Percentiles rank a stretch among this genome's conserved stretches.
Evolutionary conservation across 2,329 filamentous ascomycete genomes (phyloP).

Genomic region (Penicillium sp.): DNA sequence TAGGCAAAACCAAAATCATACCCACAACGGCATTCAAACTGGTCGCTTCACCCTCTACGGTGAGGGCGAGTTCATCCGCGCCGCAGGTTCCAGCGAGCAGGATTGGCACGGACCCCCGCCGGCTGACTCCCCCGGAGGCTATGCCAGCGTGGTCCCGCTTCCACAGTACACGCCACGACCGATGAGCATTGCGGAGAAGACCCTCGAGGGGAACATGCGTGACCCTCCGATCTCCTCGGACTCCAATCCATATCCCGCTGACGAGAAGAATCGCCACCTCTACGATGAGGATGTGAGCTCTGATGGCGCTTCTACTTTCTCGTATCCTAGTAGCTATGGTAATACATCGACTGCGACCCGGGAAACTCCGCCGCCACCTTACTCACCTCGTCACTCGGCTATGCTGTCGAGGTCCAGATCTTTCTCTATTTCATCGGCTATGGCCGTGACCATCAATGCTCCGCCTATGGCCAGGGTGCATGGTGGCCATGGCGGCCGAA

Average conservation of each 20-base stretch:
- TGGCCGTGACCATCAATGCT: constrained; percentile 24
- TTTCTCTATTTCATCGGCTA: constrained; percentile 33
- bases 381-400: constrained; percentile 34
- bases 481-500: constrained; percentile 32
- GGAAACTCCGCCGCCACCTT: constrained; percentile 45
- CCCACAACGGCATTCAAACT: constrained; percentile 19
- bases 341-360: constrained; percentile 47
- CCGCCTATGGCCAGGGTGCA: constrained; percentile 28
- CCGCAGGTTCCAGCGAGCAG: constrained; percentile 3
- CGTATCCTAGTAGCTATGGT: constrained; percentile 45
- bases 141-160: constrained; percentile 35
- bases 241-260: constrained; percentile 14
- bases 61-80: constrained; percentile 19
- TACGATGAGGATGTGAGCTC: constrained; percentile 36
- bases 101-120: constrained; percentile 18
- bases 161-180: constrained; percentile 45
- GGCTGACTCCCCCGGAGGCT: constrained; percentile 29
- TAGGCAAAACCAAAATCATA: neutral
- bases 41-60: constrained; percentile 19
- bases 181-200: constrained; percentile 42
- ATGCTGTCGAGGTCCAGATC: constrained; percentile 34
- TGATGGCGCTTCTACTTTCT: constrained; percentile 43
- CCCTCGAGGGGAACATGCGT: constrained; percentile 35
- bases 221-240: constrained; percentile 31
- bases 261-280: constrained; percentile 34